Percentiles rank a stretch among this genome's conserved stretches.
Evolutionary conservation across 1,284 basidiomycete species (phyloP).

Genomic region (Cutaneotrichosporon mucoides): DNA sequence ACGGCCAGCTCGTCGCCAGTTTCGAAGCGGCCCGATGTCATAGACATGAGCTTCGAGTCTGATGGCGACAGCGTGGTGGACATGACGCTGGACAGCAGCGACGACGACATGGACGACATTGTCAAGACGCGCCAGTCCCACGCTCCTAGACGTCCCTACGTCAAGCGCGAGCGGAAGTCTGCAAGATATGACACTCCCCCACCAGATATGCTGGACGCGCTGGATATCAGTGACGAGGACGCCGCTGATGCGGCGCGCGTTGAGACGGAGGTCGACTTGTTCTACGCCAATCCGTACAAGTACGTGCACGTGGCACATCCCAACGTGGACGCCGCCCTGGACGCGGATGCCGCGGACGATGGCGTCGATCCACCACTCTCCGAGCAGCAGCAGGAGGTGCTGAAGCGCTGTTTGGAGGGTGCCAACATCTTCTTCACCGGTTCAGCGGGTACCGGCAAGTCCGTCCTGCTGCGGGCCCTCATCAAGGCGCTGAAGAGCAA

Average conservation of each 20-base stretch:
- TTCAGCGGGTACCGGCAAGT: conserved; percentile 95
- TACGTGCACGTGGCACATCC: too few relatives aligned
- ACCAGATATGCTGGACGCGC: too few relatives aligned
- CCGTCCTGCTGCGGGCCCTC: conserved; percentile 78
- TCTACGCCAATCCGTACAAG: too few relatives aligned
- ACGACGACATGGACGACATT: neutral
- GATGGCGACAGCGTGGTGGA: neutral
- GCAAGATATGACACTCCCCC: too few relatives aligned
- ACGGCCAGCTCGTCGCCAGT: neutral
- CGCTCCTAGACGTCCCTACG: neutral
- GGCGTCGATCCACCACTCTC: conserved; percentile 45
- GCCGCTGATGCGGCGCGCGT: too few relatives aligned
- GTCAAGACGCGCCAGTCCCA: neutral
- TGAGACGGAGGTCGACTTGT: too few relatives aligned
- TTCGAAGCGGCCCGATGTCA: neutral
- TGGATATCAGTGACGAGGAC: too few relatives aligned
- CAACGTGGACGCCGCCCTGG: neutral
- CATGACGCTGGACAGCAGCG: neutral
- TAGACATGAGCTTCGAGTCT: neutral
- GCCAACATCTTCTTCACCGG: conserved; percentile 89
- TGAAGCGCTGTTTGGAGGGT: conserved; percentile 63
- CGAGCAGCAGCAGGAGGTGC: conserved; percentile 64
- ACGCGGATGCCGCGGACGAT: neutral
- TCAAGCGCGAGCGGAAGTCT: neutral
- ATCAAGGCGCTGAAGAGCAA: conserved; percentile 58